Evolutionary conservation across 2,329 filamentous ascomycete species (phyloP).

Genomic region (Xylaria multiplex): DNA sequence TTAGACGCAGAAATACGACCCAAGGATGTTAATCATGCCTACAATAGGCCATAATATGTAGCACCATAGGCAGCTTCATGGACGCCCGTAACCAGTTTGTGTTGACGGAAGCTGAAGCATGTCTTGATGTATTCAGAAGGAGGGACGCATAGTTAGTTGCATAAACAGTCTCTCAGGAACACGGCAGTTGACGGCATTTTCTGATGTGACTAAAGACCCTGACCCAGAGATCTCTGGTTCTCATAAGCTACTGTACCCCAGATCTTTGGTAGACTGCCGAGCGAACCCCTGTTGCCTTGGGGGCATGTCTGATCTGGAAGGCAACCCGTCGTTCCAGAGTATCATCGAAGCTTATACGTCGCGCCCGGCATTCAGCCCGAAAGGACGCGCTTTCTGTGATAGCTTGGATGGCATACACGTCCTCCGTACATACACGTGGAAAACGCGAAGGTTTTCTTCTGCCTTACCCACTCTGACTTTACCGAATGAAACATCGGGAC

Average conservation of each 20-base stretch:
- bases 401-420: conserved; percentile 4
- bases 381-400: conserved; percentile 8
- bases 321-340: conserved; percentile 43
- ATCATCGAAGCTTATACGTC: conserved; percentile 37
- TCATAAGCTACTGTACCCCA: conserved; percentile 37
- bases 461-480: conserved; percentile 35
- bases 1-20: conserved; percentile 34
- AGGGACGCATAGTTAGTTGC: conserved; percentile 35
- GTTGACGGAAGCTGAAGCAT: conserved; percentile 25
- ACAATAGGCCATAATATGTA: conserved; percentile 20
- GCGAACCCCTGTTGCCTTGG: conserved; percentile 24
- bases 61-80: conserved; percentile 11
- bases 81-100: conserved; percentile 23
- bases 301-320: conserved; percentile 42
- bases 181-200: conserved; percentile 35
- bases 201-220: conserved; percentile 25
- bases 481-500: conserved; percentile 47
- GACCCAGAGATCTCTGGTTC: conserved; percentile 29
- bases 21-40: conserved; percentile 24
- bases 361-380: conserved; percentile 30
- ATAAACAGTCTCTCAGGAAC: conserved; percentile 34
- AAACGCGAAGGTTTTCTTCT: conserved; percentile 31
- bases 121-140: conserved; percentile 26
- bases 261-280: conserved; percentile 33
- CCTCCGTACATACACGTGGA: conserved; percentile 26